phyloP scores from a whole-genome alignment of 1,284 basidiomycete genomes.

The Golubevia sp. region DNA sequence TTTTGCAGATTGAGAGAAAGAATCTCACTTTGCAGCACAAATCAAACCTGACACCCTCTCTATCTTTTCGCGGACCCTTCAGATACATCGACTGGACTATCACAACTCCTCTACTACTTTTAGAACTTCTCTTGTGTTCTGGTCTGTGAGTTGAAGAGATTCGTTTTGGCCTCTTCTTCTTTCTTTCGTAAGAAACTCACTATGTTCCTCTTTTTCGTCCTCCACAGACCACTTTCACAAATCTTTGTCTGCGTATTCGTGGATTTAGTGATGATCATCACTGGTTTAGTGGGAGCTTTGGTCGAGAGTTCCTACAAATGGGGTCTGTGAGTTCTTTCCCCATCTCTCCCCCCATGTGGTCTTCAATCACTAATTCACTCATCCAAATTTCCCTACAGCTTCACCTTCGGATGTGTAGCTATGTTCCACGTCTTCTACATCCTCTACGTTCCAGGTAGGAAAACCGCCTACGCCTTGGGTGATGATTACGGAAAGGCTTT shows the following conservation, averaged over 20 bases:
- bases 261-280: constrained; percentile 64
- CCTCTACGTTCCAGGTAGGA: constrained; percentile 57
- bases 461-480: constrained; percentile 62
- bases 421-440: constrained; percentile 62
- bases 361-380: too few relatives aligned
- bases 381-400: constrained; percentile 59
- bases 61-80: constrained; percentile 23
- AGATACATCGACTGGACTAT: constrained; percentile 59
- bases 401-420: constrained; percentile 65
- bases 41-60: too few relatives aligned
- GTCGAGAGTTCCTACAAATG: constrained; percentile 67
- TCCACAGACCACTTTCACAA: constrained; percentile 67
- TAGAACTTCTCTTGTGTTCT: constrained; percentile 67
- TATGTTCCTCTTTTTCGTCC: too few relatives aligned
- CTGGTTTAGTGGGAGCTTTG: constrained; percentile 67
- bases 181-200: too few relatives aligned
- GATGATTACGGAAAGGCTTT: constrained; percentile 63
- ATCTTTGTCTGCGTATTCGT: constrained; percentile 69
- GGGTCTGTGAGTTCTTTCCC: constrained; percentile 40
- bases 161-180: too few relatives aligned
- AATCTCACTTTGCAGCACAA: too few relatives aligned
- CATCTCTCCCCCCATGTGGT: background rate
- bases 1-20: too few relatives aligned
- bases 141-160: too few relatives aligned
- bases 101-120: constrained; percentile 68